phyloP scores from a whole-genome alignment of 2,329 filamentous ascomycete species.

The Chalaropsis thielavioides region DNA sequence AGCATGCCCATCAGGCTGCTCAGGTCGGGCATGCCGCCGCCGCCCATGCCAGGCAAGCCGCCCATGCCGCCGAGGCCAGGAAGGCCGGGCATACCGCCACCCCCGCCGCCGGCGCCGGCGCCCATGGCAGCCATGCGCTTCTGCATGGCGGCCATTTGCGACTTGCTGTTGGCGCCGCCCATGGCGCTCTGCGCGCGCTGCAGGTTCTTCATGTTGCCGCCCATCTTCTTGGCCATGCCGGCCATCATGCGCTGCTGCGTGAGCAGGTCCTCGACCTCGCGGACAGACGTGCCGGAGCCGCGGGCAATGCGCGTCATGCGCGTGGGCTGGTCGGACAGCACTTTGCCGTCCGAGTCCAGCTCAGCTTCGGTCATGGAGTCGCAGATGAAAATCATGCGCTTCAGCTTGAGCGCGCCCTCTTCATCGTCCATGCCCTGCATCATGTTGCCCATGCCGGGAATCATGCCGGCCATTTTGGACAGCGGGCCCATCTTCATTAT shows the following conservation, averaged over 20 bases:
- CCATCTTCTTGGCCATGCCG: constrained; percentile 98
- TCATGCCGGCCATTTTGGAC: constrained; percentile 97
- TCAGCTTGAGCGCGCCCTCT: constrained; percentile 82
- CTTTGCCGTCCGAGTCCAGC: constrained; percentile 85
- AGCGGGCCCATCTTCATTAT: constrained; percentile 99
- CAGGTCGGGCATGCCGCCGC: constrained; percentile 65
- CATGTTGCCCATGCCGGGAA: constrained; percentile 82
- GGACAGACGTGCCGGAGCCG: constrained; percentile 79
- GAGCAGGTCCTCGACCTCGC: constrained; percentile 89
- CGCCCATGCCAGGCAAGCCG: constrained; percentile 69
- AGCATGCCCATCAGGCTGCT: constrained; percentile 85
- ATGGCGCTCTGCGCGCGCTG: constrained; percentile 82
- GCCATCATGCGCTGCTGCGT: constrained; percentile 98
- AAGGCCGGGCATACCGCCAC: constrained; percentile 36
- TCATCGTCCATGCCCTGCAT: constrained; percentile 97
- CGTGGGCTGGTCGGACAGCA: constrained; percentile 82
- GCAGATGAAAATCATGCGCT: constrained; percentile 98
- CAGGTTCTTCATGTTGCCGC: constrained; percentile 95
- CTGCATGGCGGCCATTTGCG: constrained; percentile 92
- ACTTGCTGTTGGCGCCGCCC: constrained; percentile 68
- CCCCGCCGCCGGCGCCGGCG: constrained; percentile 40
- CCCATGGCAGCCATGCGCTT: constrained; percentile 97
- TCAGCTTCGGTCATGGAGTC: constrained; percentile 97
- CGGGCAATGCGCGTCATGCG: constrained; percentile 84
- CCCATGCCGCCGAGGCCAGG: constrained; percentile 37